A percentile compares a stretch with the other conserved stretches of the same genome.
These are phyloP conservation scores for Endothia cerciana DNA, from an alignment of 2,329 filamentous ascomycete species.

Conservation along the genomic window DNA sequence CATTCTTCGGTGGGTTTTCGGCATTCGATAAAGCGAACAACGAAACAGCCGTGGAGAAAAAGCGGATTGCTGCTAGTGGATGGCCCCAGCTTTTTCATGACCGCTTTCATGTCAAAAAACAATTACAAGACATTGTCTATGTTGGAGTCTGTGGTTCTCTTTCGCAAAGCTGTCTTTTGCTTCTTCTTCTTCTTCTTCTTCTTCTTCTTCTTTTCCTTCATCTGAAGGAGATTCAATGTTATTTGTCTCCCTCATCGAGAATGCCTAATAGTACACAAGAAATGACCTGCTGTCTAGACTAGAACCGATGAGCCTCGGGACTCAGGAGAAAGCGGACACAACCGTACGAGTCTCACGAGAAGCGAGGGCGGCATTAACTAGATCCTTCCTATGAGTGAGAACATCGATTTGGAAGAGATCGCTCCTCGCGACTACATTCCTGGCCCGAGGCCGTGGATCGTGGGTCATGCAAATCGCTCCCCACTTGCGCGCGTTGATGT, in stretches of 20 bases:
- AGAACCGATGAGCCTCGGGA: not conserved
- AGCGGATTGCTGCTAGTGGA: not conserved
- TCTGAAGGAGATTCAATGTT: too few relatives aligned
- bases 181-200: too few relatives aligned
- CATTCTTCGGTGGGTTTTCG: conserved; percentile 1
- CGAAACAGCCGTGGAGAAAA: not conserved
- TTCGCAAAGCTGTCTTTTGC: too few relatives aligned
- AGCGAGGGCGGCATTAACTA: not conserved
- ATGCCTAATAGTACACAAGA: not conserved
- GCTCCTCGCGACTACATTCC: conserved; percentile 3
- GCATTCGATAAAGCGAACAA: not conserved
- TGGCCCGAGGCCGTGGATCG: not conserved
- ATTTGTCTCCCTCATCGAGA: not conserved
- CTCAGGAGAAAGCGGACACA: not conserved
- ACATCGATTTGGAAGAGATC: not conserved
- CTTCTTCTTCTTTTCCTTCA: not conserved
- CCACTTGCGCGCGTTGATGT: not conserved
- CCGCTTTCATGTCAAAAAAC: not conserved
- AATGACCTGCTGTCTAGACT: not conserved
- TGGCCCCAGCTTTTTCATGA: not conserved
- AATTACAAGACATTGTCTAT: not conserved
- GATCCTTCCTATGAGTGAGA: not conserved
- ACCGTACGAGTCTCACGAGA: not conserved
- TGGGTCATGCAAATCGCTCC: not conserved
- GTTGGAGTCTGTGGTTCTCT: not conserved